Percentiles rank a stretch among this genome's conserved stretches.
Evolutionary conservation across 768 basidiomycete genomes (phyloP).

Genomic region (Tylopilus plumbeoviolaceoides): DNA sequence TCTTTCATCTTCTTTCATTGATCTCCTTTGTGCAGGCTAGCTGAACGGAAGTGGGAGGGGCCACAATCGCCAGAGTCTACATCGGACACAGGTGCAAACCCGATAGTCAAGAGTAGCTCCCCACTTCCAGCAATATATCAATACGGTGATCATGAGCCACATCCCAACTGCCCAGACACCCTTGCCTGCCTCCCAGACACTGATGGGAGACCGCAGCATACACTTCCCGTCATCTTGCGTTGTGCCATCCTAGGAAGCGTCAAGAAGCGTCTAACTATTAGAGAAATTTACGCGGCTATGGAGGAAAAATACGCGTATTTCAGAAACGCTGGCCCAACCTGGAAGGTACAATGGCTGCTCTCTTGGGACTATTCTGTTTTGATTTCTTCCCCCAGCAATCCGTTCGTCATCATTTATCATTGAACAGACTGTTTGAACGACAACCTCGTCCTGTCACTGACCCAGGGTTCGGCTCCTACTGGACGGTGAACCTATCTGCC

Average conservation of each 20-base stretch:
- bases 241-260: slow-evolving; percentile 80
- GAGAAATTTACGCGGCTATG: slow-evolving; percentile 85
- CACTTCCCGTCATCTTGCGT: slow-evolving; percentile 78
- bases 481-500: slow-evolving; percentile 85
- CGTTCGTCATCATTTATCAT: slow-evolving; percentile 77
- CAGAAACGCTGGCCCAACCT: slow-evolving; percentile 73
- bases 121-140: slow-evolving; percentile 21
- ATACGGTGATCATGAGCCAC: slow-evolving; percentile 50
- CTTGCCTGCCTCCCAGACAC: slow-evolving; percentile 77
- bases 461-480: slow-evolving; percentile 84
- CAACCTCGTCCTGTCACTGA: slow-evolving; percentile 80
- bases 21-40: slow-evolving; percentile 30
- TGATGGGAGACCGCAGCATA: slow-evolving; percentile 75
- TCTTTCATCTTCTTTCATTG: slow-evolving; percentile 6
- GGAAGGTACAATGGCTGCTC: slow-evolving; percentile 58
- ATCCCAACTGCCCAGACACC: slow-evolving; percentile 75
- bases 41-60: slow-evolving; percentile 23
- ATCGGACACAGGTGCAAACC: slow-evolving; percentile 32
- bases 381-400: slow-evolving; percentile 58
- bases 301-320: slow-evolving; percentile 83
- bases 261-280: slow-evolving; percentile 71
- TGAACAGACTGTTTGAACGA: slow-evolving; percentile 79
- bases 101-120: slow-evolving; percentile 21
- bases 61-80: slow-evolving; percentile 33
- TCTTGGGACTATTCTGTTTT: background rate